Evolutionary conservation across 352 stramenopile species (phyloP), one percentile per base, ranked within the genome.

Genomic region (Globisporangium radiosum): DNA sequence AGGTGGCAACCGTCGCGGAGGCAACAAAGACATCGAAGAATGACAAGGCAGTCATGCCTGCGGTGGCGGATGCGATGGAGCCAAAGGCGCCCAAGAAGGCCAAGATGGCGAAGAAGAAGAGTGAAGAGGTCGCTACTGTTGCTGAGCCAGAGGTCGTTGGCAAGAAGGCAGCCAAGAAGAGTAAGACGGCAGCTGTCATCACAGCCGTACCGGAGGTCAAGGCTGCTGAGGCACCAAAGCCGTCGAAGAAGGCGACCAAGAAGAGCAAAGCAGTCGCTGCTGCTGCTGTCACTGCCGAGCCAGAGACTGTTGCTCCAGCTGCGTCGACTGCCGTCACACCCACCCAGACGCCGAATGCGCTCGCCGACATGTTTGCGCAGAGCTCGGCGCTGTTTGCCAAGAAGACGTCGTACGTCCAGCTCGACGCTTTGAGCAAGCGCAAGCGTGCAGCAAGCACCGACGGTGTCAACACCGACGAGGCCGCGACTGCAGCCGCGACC

Each of bases 321-420:
- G 25, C 25, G 25, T 25, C 25, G 25, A 25, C 25, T 25, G 25
- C 25, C 25, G 25, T 25, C 25, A 25, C 25, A 25, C 25, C 25
- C 25, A 25, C 43, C 15, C 52, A 67, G 42, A 51, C 47, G 5
- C 33, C 52, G 11, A 69, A 58, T 58, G 47, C 62, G 48, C 67
- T 90, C 45, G 66, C 76, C 25, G 63, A 80, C 52, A 72, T 77
- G 55, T 90, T 90, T 56, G 75, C 76, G 11, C 64, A 82, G 62
- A 88, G 81, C 59, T 70, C 72, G 25, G 70, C 70, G 50, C 76
- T 88, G 53, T 81, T 81, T 43, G 69, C 71, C 62, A 90, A 90
- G 70, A 90, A 87, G 62, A 47, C 54, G 59, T 72, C 75, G 54
- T 88, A 90, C 62, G 66, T 57, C 37, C 60, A 60, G 54, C 60